Base-by-base conservation (phyloP, 2,329 filamentous ascomycete species). In the Helotiales sp. region DNA sequence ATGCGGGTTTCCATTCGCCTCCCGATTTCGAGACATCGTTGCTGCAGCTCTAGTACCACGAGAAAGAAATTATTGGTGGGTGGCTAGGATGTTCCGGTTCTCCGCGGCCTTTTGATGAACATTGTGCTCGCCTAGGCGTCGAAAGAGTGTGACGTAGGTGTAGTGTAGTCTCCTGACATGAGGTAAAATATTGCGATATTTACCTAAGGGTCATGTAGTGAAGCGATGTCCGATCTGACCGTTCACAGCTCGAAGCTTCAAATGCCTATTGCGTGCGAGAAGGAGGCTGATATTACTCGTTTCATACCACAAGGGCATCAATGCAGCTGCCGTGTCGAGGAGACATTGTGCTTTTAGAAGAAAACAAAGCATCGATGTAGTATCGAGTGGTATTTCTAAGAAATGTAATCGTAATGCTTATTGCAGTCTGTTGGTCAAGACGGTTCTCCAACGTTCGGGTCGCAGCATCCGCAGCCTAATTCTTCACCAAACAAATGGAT, bases 121-220 rank as follows among this genome's bases (percentile, higher is more conserved):
- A 11, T 22, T 32, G 57, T 37, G n/a, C 57, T 37, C 7, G 37
- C 32, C n/a, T 28, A n/a, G 20, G 17, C 6, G 11, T 30, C 11
- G 13, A 61, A 24, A 34, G 47, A 65, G 15, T 37, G 62, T 64
- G 57, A 65, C 63, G 63, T 63, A 17, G 49, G 50, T 28, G 26
- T 20, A 49, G 50, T 28, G 26, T 20, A 30, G 47, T 15, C 22
- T 57, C 47, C 8, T 63, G 61, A 63, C 43, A 43, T 63, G 50
- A 63, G 37, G 52, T 40, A 32, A 57, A 24, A 45, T 63, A 55
- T 63, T 37, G 34, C 47, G 50, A 47, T 57, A 13, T 52, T 10
- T 24, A 15, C n/a, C 52, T 6, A 37, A 37, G 24, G 52, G 13
- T 2, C 10, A 11, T 34, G 52, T 20, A 11, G 15, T 45, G 17